A percentile compares a stretch with the other conserved stretches of the same genome.
Evolutionary conservation across 768 basidiomycete genomes (phyloP).

Genomic region (Steccherinum ochraceum): DNA sequence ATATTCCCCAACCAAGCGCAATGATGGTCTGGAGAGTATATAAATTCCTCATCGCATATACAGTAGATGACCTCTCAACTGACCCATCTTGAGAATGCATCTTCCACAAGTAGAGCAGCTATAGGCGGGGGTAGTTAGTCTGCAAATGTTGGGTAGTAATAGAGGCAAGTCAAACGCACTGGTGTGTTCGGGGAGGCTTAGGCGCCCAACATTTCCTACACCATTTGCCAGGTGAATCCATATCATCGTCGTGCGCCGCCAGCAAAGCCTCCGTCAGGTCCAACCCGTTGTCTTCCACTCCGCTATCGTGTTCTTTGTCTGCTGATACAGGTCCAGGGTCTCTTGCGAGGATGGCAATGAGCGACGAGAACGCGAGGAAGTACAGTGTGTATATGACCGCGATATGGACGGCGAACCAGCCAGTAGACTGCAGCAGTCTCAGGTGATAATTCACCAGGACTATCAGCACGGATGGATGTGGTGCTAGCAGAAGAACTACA

Average conservation of each 20-base stretch:
- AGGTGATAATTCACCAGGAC: conserved; percentile 66
- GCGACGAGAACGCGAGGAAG: conserved; percentile 64
- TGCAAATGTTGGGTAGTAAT: too few species aligned
- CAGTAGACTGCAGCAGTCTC: conserved; percentile 40
- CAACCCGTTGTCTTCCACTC: conserved; percentile 28
- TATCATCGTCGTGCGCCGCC: conserved; percentile 37
- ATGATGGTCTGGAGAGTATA: conserved; percentile 61
- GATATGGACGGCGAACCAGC: conserved; percentile 48
- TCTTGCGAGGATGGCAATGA: conserved; percentile 64
- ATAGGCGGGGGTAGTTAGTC: too few species aligned
- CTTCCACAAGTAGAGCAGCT: conserved; percentile 44
- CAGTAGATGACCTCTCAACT: conserved; percentile 18
- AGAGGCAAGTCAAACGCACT: too few species aligned
- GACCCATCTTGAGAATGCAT: conserved; percentile 84
- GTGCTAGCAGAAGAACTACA: conserved; percentile 54
- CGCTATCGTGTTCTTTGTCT: conserved; percentile 14
- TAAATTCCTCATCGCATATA: background rate
- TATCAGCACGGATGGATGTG: conserved; percentile 68
- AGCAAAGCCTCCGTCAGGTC: conserved; percentile 59
- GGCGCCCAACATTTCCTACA: conserved; percentile 76
- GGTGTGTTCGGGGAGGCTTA: conserved; percentile 76
- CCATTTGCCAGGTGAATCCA: conserved; percentile 55
- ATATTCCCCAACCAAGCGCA: conserved; percentile 77
- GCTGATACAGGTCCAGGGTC: conserved; percentile 62
- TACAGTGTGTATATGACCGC: conserved; percentile 56